Base-by-base conservation (phyloP, 2,329 filamentous ascomycete genomes). In the Aspergillus intermedius region DNA sequence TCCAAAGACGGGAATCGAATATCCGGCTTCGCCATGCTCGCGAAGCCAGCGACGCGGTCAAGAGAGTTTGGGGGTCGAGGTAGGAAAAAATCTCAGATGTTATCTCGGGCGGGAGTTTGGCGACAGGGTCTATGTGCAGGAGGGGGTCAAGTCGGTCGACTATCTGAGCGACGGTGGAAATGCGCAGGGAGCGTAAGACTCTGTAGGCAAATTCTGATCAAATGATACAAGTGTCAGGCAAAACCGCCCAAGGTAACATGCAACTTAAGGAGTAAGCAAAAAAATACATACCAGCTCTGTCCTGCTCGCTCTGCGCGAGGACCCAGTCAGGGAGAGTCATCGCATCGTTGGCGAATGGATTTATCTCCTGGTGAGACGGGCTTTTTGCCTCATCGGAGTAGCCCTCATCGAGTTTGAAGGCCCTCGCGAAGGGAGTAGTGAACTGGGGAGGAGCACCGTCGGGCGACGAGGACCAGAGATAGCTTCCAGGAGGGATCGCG, bases 101-200 rank as follows among this genome's bases (percentile, higher is more conserved):
- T 60, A 98, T 87, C 67, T 98, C 93, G 22, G 88, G 83, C 0
- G 93, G 93, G 0, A 98, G 80, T 60, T 88, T 83, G 54, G 82
- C 76, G 39, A 95, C 83, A 47, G 95, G 95, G 70, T 98, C 88
- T 71, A 96, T 91, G 68, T 96, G 91, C 2, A 97, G 83, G 46
- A 91, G 79, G 3, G 90, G 88, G 53, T 84, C 87, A 15, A 95
- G 74, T 54, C 85, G 81, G 47, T 91, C 81, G 42, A 95, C 88
- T 46, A 96, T 87, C 41, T 85, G 78, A 44, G 86, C 84, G 51
- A 96, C 84, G 47, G 84, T 81, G 5, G 87, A 87, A 1, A 89
- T 94, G 15, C 87, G 87, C 23, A 96, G 76, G 49, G 86, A 84
- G 50, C 85, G 81, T 48, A 96, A 77, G 21, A 95, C 78, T 42